These are phyloP conservation scores for Penicillium sp. DNA, from an alignment of 2,329 filamentous ascomycete species.

Conservation along the genomic window DNA sequence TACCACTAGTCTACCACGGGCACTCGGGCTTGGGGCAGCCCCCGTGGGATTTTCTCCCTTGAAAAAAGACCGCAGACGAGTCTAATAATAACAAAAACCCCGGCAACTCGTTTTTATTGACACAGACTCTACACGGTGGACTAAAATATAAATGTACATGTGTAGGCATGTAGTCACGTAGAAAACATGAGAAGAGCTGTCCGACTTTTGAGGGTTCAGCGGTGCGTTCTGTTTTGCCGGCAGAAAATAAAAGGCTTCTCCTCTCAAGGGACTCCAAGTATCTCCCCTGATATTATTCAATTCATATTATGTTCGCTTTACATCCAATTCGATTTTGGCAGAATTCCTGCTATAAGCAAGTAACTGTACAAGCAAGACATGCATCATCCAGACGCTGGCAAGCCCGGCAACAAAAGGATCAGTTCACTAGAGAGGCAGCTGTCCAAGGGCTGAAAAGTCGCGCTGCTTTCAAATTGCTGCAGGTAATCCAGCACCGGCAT, in stretches of 20 bases:
- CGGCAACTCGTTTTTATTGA: not conserved
- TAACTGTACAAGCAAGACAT: conserved; percentile 18
- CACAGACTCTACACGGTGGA: not conserved
- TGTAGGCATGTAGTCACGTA: not conserved
- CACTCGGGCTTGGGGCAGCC: conserved; percentile 38
- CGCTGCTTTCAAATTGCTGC: conserved; percentile 88
- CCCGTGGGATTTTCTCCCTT: conserved; percentile 67
- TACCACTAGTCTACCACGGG: conserved; percentile 6
- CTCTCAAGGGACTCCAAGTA: not conserved
- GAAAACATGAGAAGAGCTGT: not conserved
- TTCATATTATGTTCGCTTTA: conserved; percentile 14
- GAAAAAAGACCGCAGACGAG: conserved; percentile 62
- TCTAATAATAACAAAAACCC: conserved; percentile 7
- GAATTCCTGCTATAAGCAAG: not conserved
- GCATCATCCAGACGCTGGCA: conserved; percentile 77
- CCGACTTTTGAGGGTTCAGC: not conserved
- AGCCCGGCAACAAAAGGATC: conserved; percentile 70
- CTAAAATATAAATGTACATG: not conserved
- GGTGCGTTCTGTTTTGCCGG: conserved; percentile 12
- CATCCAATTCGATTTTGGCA: not conserved
- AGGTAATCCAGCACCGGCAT: conserved; percentile 51
- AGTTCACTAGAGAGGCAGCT: conserved; percentile 70
- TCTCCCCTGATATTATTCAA: not conserved
- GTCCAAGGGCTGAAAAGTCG: conserved; percentile 81
- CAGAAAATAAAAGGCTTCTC: conserved; percentile 11